phyloP scores from a whole-genome alignment of 768 basidiomycete species.

The Lepiota venenata region DNA sequence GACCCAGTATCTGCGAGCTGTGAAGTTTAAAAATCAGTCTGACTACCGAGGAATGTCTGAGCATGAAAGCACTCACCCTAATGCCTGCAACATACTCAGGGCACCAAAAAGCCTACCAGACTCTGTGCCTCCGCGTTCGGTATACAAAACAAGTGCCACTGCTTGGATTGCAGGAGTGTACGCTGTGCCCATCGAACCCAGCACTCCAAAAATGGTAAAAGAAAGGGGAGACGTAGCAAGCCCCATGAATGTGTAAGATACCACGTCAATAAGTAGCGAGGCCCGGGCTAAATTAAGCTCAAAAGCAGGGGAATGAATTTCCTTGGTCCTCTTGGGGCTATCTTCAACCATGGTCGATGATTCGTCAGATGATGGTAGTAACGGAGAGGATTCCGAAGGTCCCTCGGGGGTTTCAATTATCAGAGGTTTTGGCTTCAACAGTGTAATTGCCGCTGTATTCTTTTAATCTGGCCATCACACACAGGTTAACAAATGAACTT shows the following conservation, averaged over 20 bases:
- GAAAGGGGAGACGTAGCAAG: slow-evolving; percentile 39
- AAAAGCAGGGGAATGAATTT: slow-evolving; percentile 45
- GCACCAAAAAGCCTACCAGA: slow-evolving; percentile 79
- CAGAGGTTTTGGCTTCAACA: slow-evolving; percentile 42
- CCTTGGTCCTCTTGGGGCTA: slow-evolving; percentile 19
- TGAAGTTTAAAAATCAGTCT: slow-evolving; percentile 5
- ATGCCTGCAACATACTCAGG: slow-evolving; percentile 67
- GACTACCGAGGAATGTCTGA: background rate
- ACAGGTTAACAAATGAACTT: slow-evolving; percentile 17
- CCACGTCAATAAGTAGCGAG: slow-evolving; percentile 56
- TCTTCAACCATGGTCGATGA: slow-evolving; percentile 14
- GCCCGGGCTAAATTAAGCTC: slow-evolving; percentile 68
- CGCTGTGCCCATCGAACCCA: slow-evolving; percentile 58
- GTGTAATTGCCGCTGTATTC: slow-evolving; percentile 48
- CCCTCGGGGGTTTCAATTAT: slow-evolving; percentile 18
- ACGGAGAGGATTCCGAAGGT: slow-evolving; percentile 27
- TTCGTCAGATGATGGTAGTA: slow-evolving; percentile 22
- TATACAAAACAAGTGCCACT: slow-evolving; percentile 66
- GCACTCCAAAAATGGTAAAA: slow-evolving; percentile 48
- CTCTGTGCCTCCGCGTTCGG: slow-evolving; percentile 52
- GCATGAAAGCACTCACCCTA: slow-evolving; percentile 40
- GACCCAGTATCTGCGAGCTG: slow-evolving; percentile 68
- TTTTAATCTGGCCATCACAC: background rate
- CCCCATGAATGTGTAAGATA: slow-evolving; percentile 48
- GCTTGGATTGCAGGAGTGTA: slow-evolving; percentile 67